Evolutionary conservation across 768 basidiomycete genomes (phyloP), one percentile per base, ranked within the genome.

Genomic region (Amanita rubescens): DNA sequence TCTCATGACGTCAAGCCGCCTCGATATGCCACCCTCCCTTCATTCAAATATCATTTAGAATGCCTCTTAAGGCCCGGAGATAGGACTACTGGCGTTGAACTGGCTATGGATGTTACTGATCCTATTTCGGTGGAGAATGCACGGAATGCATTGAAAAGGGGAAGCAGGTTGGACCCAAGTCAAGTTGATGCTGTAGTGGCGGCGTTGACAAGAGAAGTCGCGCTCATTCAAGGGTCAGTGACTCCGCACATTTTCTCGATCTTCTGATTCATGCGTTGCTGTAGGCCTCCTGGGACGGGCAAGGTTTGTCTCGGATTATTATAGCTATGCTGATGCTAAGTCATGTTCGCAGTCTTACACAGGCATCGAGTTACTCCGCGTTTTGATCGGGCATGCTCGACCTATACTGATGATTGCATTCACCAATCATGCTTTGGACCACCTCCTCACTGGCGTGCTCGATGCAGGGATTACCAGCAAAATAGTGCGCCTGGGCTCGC

Each of bases 371-470:
- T 71, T 90, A 12, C 62, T 90, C 9, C 79, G 84, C 0, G 78
- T 87, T 3, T 68, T 90, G n/a, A 63, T 85, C 8, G 39, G 3
- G 63, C 69, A 1, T 81, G 78, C 60, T 56, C 71, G 70, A 2
- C 85, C 79, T 0, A 81, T 87, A 46, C 59, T 76, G 10, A 63
- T 75, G 68, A 76, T 76, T 33, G 73, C 87, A 0, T 87, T 82
- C 67, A 90, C 88, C 0, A 90, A 90, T 58, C 89, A 90, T 41
- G 88, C 88, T 0, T 72, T 90, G 2, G 87, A 90, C 54, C 85
- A 89, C 57, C 76, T 90, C 68, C 68, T 90, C 1, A 69, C 68
- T 3, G 79, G 80, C 0, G 77, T 89, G 3, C 72, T 90, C 0
- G 84, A 90, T 57, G 78, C 77, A 0, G 63, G 66, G 0, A 87